phyloP scores from a whole-genome alignment of 495 filamentous ascomycete species.

The Aspergillus bertholletiae region DNA sequence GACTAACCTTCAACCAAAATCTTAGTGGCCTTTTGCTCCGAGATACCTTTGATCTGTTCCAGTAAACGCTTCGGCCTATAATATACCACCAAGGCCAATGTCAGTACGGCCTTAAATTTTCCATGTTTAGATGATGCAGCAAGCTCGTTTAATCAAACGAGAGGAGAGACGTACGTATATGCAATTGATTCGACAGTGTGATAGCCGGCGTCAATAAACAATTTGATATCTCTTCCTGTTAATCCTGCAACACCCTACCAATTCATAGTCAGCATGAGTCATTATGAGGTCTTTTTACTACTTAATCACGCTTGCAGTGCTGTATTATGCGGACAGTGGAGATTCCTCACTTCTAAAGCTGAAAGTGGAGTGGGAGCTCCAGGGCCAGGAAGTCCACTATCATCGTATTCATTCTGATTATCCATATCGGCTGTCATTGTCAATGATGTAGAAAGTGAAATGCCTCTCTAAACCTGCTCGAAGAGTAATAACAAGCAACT shows the following conservation, averaged over 20 bases:
- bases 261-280: conserved; percentile 7
- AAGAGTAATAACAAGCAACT: background rate
- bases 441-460: background rate
- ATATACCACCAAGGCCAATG: background rate
- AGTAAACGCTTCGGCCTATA: conserved; percentile 70
- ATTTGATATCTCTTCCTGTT: conserved; percentile 90
- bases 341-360: conserved; percentile 70
- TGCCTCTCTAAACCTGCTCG: background rate
- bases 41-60: conserved; percentile 96
- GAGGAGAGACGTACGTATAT: conserved; percentile 62
- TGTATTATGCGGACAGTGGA: background rate
- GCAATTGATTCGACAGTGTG: conserved; percentile 94
- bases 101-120: conserved; percentile 1
- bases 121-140: background rate
- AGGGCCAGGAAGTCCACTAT: conserved; percentile 67
- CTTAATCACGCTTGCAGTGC: background rate
- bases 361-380: conserved; percentile 91
- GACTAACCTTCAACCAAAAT: conserved; percentile 83
- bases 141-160: background rate
- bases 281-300: background rate
- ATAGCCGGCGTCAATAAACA: conserved; percentile 86
- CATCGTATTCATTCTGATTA: conserved; percentile 59
- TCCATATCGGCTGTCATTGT: conserved; percentile 58
- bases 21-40: conserved; percentile 91
- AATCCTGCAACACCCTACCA: conserved; percentile 75